phyloP scores from a whole-genome alignment of 2,329 filamentous ascomycete genomes.

The Didymella arachidicola region DNA sequence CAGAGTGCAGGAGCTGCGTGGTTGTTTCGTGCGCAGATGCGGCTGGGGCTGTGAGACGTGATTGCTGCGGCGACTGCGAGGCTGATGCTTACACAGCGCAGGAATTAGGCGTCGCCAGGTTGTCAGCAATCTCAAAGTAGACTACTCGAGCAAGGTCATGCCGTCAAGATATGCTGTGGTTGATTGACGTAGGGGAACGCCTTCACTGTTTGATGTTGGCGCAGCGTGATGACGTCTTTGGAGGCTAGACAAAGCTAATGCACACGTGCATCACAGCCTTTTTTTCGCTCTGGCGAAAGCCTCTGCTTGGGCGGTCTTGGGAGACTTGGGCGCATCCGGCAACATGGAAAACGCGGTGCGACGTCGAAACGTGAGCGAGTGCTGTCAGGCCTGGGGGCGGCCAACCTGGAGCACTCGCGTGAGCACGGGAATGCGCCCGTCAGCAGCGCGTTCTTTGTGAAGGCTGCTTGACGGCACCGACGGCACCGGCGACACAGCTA shows the following conservation, averaged over 20 bases:
- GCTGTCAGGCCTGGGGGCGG: constrained; percentile 2
- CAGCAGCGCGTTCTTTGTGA: constrained; percentile 3
- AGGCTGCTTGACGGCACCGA: background rate
- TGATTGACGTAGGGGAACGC: constrained; percentile 19
- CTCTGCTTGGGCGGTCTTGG: constrained; percentile 15
- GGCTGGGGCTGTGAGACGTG: constrained; percentile 24
- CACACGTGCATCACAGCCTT: constrained; percentile 24
- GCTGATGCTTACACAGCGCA: constrained; percentile 24
- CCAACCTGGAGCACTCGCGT: constrained; percentile 7
- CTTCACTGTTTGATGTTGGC: constrained; percentile 19
- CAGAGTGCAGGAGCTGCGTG: constrained; percentile 5
- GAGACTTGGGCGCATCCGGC: constrained; percentile 13
- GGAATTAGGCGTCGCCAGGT: constrained; percentile 3
- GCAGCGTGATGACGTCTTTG: constrained; percentile 36
- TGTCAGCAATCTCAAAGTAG: constrained; percentile 4
- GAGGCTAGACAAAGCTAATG: constrained; percentile 25
- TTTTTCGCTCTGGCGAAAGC: constrained; percentile 15
- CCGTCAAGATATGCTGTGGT: constrained; percentile 7
- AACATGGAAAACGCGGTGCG: constrained; percentile 16
- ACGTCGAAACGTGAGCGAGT: constrained; percentile 19
- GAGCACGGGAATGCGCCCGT: constrained; percentile 13
- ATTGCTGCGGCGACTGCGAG: constrained; percentile 34
- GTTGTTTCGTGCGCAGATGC: constrained; percentile 18
- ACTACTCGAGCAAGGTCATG: background rate
- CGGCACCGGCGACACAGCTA: background rate